Evolutionary conservation across 495 filamentous ascomycete genomes (phyloP).

Genomic region (Oidiodendron maius): DNA sequence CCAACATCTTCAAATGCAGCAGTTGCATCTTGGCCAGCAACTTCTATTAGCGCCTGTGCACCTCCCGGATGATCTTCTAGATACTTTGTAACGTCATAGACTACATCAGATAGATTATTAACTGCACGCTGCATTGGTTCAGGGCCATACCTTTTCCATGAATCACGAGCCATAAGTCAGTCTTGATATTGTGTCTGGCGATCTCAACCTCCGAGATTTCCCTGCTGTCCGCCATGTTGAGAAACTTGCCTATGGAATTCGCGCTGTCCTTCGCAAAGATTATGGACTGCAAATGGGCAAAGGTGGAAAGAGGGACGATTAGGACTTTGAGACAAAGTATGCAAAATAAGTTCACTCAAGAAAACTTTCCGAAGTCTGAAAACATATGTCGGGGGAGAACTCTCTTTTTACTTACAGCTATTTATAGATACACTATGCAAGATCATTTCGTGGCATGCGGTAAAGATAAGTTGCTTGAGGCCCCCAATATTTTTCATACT

Average conservation of each 20-base stretch:
- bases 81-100: constrained; percentile 55
- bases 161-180: constrained; percentile 53
- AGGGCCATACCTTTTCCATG: too few species aligned
- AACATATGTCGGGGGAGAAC: too few species aligned
- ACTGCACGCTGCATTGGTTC: too few species aligned
- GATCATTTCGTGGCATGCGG: too few species aligned
- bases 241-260: neutral
- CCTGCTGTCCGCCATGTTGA: constrained; percentile 13
- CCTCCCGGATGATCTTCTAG: constrained; percentile 57
- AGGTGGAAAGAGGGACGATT: too few species aligned
- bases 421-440: too few species aligned
- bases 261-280: neutral
- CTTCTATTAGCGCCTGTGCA: constrained; percentile 43
- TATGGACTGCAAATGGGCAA: neutral
- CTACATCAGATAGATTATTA: constrained; percentile 26
- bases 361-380: too few species aligned
- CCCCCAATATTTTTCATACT: too few species aligned
- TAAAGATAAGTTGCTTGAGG: too few species aligned
- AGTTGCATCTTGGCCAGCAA: constrained; percentile 53
- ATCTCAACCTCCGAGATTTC: constrained; percentile 40
- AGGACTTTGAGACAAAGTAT: too few species aligned
- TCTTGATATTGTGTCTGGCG: constrained; percentile 45
- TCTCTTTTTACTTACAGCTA: too few species aligned
- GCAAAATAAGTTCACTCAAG: too few species aligned
- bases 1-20: constrained; percentile 52